Evolutionary conservation across 169 alveolate genomes (phyloP).

Genomic region (Plasmodium malariae): DNA sequence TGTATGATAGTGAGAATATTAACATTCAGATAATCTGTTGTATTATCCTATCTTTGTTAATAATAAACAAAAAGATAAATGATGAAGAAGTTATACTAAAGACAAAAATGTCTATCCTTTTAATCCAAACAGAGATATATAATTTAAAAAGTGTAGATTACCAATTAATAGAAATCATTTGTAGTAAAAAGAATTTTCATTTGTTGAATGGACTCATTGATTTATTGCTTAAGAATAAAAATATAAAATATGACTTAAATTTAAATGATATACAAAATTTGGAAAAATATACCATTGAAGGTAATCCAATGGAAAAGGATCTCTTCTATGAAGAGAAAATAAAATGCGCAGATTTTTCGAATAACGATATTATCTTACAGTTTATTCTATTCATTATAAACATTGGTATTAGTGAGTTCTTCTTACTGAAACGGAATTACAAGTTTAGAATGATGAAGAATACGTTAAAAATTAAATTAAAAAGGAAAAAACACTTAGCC

Average conservation of each 20-base stretch:
- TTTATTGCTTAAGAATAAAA: slow-evolving; percentile 16
- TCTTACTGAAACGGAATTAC: slow-evolving; percentile 35
- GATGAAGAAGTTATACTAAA: slow-evolving; percentile 51
- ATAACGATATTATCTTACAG: slow-evolving; percentile 62
- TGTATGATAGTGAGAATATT: slow-evolving; percentile 67
- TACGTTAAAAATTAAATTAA: slow-evolving; percentile 1
- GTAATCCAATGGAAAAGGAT: slow-evolving; percentile 44
- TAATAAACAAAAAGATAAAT: slow-evolving; percentile 35
- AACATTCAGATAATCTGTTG: slow-evolving; percentile 68
- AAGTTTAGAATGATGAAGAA: slow-evolving; percentile 33
- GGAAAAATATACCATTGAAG: not conserved
- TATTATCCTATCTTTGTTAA: slow-evolving; percentile 33
- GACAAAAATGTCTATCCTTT: slow-evolving; percentile 54
- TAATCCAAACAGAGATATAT: slow-evolving; percentile 54
- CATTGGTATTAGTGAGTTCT: slow-evolving; percentile 38
- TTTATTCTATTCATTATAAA: slow-evolving; percentile 42
- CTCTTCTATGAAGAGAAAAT: slow-evolving; percentile 51
- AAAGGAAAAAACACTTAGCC: slow-evolving; percentile 14
- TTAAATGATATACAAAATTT: slow-evolving; percentile 3
- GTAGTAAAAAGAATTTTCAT: slow-evolving; percentile 53
- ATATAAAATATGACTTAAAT: not conserved
- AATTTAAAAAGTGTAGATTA: slow-evolving; percentile 51
- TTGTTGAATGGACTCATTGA: slow-evolving; percentile 19
- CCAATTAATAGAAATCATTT: slow-evolving; percentile 64
- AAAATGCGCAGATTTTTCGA: slow-evolving; percentile 28